Base-by-base conservation (phyloP, 2,329 filamentous ascomycete species). In the Ophiostoma piceae region DNA sequence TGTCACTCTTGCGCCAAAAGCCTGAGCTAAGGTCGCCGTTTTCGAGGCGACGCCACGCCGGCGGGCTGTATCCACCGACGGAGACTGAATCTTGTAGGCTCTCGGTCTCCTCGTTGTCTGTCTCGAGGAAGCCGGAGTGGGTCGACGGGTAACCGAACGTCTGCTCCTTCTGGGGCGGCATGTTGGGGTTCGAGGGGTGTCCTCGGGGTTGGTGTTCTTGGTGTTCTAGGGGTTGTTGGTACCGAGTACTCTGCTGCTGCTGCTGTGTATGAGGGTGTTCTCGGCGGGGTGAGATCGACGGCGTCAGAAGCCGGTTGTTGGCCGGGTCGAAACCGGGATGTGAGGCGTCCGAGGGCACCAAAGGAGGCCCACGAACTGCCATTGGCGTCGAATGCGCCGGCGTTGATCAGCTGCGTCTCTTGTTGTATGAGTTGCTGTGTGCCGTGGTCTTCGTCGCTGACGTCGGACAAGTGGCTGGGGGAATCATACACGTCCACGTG, bases 41-140 rank as follows among this genome's bases (percentile, higher is more conserved):
- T 80, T 81, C 83, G 78, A 87, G 84, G 74, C 84, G 84, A 76
- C 84, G 82, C 85, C 85, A 88, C 66, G 85, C 85, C 73, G 85
- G 85, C 70, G 85, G 85, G 75, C 83, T 86, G 80, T 84, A 88
- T 72, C 84, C 85, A 82, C 84, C 84, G 75, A 73, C 81, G 76
- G 84, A 87, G 47, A 75, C 74, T 54, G 78, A 78, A 69, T 71
- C 72, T 39, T 26, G 35, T 65, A 98, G 19, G 72, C 74, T 74
- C 78, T 80, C 76, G 74, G 78, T 79, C 77, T 81, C 78, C 77
- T 81, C 78, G 73, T 75, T 74, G 74, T 74, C 76, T 74, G 76
- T 73, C 77, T 79, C 76, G 78, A 74, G 77, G 79, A 80, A 82
- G 66, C 78, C 80, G 75, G 80, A 81, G 77, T 78, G 80, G 73